Base-by-base conservation (phyloP, 2,329 filamentous ascomycete genomes). In the Cercospora sp. region DNA sequence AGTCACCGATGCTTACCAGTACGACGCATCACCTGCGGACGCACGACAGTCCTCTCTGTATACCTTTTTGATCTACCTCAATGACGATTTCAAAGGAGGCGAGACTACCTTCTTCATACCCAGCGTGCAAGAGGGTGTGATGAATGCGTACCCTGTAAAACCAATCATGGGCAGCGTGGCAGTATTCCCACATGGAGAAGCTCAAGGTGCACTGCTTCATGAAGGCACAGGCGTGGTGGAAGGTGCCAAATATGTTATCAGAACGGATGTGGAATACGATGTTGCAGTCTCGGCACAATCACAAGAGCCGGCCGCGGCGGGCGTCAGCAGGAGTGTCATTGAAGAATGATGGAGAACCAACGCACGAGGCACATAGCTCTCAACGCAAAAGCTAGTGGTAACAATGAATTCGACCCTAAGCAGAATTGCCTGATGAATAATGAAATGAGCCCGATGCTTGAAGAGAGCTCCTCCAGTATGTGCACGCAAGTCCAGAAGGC, bases 41-140 rank as follows among this genome's bases (percentile, higher is more conserved):
- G 85, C 84, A 32, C 87, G 85, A 72, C 89, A 91, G 76, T 90
- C 88, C 28, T 90, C 88, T 0, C 80, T 91, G 2, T 91, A 90
- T 71, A 91, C 89, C 0, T 91, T 91, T 74, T 77, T 91, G 16
- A 83, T 91, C 2, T 91, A 91, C 71, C 81, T 91, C 2, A 91
- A 91, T 61, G 89, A 91, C 69, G 89, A 91, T 66, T 91, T 91
- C 63, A 86, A 89, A 71, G 89, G 88, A 9, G 89, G 89, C 26
- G 89, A 91, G 77, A 91, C 89, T 0, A 91, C 88, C 0, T 91
- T 90, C 74, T 91, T 91, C 77, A 78, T 91, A 4, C 90, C 90
- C 0, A 88, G 86, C 4, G 82, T 85, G 0, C 82, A 84, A 18
- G 89, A 92, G 70, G 89, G 89, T 0, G 84, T 84, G 0, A 83